Conservation (phyloP, 208 protist genomes). For the Leptomonas seymouri region DNA sequence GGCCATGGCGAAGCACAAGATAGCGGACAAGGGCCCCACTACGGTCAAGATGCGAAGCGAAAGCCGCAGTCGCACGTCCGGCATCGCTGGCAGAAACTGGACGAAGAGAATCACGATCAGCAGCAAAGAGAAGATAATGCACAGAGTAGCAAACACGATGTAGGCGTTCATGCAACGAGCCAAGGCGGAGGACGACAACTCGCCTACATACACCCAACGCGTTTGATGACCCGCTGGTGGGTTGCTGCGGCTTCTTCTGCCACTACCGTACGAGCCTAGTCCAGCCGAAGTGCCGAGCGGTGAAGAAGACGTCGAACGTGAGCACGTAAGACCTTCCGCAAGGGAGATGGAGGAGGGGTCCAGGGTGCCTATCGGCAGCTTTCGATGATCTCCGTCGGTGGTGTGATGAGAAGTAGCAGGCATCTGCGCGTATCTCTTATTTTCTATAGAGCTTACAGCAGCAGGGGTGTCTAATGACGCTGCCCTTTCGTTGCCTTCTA, state of each 20-base stretch:
- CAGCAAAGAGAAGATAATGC: slow-evolving; percentile 29
- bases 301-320: neutral
- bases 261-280: neutral
- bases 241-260: neutral
- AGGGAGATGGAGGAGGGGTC: no score
- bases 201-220: slow-evolving; percentile 12
- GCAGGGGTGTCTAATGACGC: no score
- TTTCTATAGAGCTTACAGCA: no score
- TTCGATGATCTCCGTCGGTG: no score
- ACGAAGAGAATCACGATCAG: slow-evolving; percentile 31
- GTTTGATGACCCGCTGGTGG: neutral
- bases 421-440: no score
- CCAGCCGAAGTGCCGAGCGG: neutral
- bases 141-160: slow-evolving; percentile 36
- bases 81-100: slow-evolving; percentile 22
- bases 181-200: slow-evolving; percentile 16
- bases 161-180: slow-evolving; percentile 47
- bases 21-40: slow-evolving; percentile 17
- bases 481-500: no score
- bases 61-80: neutral
- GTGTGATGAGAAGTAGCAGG: no score
- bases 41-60: slow-evolving; percentile 22
- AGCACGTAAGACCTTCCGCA: no score
- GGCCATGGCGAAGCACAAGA: slow-evolving; percentile 40
- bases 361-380: no score